Base-by-base conservation (phyloP, 179 eudicot species). In the Monotropa hypopitys region DNA sequence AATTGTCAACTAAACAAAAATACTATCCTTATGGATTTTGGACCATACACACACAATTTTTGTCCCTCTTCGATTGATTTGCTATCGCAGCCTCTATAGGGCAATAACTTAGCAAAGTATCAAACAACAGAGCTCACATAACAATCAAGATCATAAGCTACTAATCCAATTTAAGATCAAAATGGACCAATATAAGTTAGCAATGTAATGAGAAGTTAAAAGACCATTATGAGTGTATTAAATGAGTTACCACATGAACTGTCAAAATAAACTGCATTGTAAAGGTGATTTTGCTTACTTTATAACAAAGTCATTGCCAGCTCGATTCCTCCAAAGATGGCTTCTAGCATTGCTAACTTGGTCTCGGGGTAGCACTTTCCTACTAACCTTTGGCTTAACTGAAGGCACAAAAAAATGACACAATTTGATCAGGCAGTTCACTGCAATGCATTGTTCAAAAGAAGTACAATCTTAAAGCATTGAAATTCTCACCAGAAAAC, bases 311-410 rank as follows among this genome's bases (percentile, higher is more conserved):
- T 86, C 89, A 80, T 91, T 88, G 72, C 88, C 91, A 61, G 74
- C 86, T 88, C 86, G 87, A 71, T 86, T 85, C 79, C 81, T 88
- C 76, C 78, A 77, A 76, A 81, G 83, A 76, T 87, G 81, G 84
- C 83, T 79, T 68, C 86, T 84, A 68, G 77, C 78, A 81, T 80
- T 79, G 84, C 87, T 90, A 73, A 81, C 83, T 78, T 84, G 88
- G n/a, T n/a, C n/a, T n/a, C n/a, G n/a, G 38, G 90, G 76, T 38
- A 78, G 77, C 56, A 80, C 54, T 75, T 84, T 83, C 68, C 82
- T 84, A 67, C 84, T 84, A 73, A 83, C 82, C 72, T 85, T 90
- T 45, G 88, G 76, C 84, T 88, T 95, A 72, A 88, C 97, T 89
- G 83, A 70, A 78, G 73, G 18, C 35, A 71, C 45, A 18, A 73